Percentiles rank a stretch among this genome's conserved stretches.
phyloP scores from a whole-genome alignment of 2,329 filamentous ascomycete genomes.

The Arthrobotrys entomopaga region DNA sequence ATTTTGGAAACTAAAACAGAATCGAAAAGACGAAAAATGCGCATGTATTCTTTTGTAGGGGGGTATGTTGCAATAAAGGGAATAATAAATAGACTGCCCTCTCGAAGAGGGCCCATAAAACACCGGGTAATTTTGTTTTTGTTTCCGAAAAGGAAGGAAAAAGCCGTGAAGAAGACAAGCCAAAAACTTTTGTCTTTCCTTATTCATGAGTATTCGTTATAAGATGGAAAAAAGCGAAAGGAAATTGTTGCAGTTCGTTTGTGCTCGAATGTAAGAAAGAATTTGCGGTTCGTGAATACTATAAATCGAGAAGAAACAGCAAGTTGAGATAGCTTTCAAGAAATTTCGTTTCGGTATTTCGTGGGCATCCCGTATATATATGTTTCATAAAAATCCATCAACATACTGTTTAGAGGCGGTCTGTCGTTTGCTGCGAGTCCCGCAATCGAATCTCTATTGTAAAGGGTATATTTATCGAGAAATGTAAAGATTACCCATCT shows the following conservation, averaged over 20 bases:
- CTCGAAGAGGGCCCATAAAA: conserved; percentile 45
- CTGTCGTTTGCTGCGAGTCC: conserved; percentile 24
- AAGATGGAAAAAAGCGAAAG: conserved; percentile 11
- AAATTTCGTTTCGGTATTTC: conserved; percentile 9
- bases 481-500: conserved; percentile 47
- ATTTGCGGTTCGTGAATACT: conserved; percentile 29
- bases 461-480: conserved; percentile 31
- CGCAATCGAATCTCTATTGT: conserved; percentile 20
- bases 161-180: conserved; percentile 54
- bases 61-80: conserved; percentile 49
- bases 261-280: conserved; percentile 14
- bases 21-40: conserved; percentile 24
- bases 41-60: conserved; percentile 55
- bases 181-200: conserved; percentile 56
- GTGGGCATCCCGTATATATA: conserved; percentile 4
- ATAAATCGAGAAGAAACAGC: conserved; percentile 1
- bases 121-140: conserved; percentile 50
- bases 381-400: conserved; percentile 6
- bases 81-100: conserved; percentile 35
- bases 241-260: conserved; percentile 22
- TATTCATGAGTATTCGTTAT: conserved; percentile 53
- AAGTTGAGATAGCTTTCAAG: conserved; percentile 25
- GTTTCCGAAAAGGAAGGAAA: conserved; percentile 34
- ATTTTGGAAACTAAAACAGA: conserved; percentile 30
- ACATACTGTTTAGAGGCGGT: conserved; percentile 6